Evolutionary conservation across 2,329 filamentous ascomycete species (phyloP).

Genomic region (Phaeosphaeriaceae sp.): DNA sequence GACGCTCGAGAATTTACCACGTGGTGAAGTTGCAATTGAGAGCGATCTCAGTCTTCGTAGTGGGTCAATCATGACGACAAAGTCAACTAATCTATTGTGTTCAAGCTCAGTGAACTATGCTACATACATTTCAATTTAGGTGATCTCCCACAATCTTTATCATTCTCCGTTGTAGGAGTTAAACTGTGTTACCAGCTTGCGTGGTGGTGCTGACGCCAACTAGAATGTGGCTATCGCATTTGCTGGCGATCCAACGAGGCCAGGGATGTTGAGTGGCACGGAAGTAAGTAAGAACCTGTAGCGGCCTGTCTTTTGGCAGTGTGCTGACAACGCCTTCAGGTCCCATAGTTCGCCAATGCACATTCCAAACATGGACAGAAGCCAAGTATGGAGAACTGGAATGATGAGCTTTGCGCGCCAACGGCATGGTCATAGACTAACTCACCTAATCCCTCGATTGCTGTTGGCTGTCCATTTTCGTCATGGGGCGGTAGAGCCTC

Average conservation of each 20-base stretch:
- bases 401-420: background rate
- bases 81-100: no score
- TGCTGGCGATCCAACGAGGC: slow-evolving; percentile 21
- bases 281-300: slow-evolving; percentile 61
- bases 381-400: slow-evolving; percentile 26
- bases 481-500: slow-evolving; percentile 58
- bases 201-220: background rate
- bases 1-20: no score
- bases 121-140: no score
- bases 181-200: no score
- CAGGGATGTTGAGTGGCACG: slow-evolving; percentile 58
- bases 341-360: slow-evolving; percentile 44
- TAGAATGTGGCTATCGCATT: slow-evolving; percentile 25
- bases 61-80: no score
- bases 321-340: slow-evolving; percentile 35
- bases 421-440: background rate
- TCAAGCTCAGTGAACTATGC: no score
- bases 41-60: no score
- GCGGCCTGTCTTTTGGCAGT: slow-evolving; percentile 34
- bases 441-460: slow-evolving; percentile 8
- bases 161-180: no score
- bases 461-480: slow-evolving; percentile 11
- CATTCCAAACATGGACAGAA: slow-evolving; percentile 38
- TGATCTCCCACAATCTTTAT: no score
- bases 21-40: no score